Conservation (phyloP, 352 stramenopile genomes). For the Phytophthora palmivora region DNA sequence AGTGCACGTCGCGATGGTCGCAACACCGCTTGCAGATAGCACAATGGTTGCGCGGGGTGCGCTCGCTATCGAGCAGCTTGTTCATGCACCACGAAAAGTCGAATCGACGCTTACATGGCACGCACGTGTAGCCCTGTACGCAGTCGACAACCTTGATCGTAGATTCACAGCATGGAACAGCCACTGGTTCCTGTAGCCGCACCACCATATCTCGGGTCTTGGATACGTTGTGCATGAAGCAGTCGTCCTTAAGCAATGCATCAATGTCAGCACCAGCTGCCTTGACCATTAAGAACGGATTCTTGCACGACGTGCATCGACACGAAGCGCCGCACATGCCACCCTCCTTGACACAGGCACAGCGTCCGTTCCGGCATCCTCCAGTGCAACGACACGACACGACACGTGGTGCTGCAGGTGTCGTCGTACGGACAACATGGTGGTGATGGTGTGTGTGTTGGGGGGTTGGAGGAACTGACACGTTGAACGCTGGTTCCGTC, state of each 20-base stretch:
- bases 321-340: conserved; percentile 79
- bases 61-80: conserved; percentile 78
- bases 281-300: conserved; percentile 87
- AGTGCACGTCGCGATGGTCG: conserved; percentile 89
- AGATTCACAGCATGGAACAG: conserved; percentile 65
- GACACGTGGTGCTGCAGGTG: conserved; percentile 42
- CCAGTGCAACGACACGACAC: conserved; percentile 85
- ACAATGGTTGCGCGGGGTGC: conserved; percentile 83
- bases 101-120: conserved; percentile 55
- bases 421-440: conserved; percentile 15
- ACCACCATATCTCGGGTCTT: conserved; percentile 87
- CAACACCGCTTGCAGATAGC: conserved; percentile 88
- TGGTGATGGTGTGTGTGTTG: conserved; percentile 18
- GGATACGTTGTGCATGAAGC: conserved; percentile 90
- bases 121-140: conserved; percentile 74
- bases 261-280: conserved; percentile 78
- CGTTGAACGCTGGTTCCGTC: conserved; percentile 23
- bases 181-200: conserved; percentile 71
- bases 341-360: conserved; percentile 84
- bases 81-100: conserved; percentile 88
- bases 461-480: conserved; percentile 2
- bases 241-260: conserved; percentile 73
- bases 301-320: conserved; percentile 89
- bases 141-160: conserved; percentile 78
- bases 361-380: conserved; percentile 82